phyloP scores from a whole-genome alignment of 2,329 filamentous ascomycete species.

The Aaosphaeria arxii region DNA sequence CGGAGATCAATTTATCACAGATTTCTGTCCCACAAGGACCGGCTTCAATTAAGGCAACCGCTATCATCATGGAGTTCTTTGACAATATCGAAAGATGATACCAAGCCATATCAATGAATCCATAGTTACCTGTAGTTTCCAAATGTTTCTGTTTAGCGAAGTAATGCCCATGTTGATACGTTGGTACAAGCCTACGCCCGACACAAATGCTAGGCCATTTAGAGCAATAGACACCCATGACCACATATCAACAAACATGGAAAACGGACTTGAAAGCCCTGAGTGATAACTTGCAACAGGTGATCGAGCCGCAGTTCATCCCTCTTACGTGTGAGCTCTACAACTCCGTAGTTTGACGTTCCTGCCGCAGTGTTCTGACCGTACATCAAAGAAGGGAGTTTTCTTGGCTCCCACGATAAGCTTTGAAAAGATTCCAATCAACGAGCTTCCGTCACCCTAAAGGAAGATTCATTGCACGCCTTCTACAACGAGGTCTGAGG shows the following conservation, averaged over 20 bases:
- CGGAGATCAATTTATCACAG: conserved; percentile 45
- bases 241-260: too few species aligned
- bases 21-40: conserved; percentile 39
- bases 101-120: background rate
- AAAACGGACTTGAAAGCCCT: too few species aligned
- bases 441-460: too few species aligned
- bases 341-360: too few species aligned
- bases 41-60: conserved; percentile 44
- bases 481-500: background rate
- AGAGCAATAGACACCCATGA: too few species aligned
- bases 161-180: background rate
- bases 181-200: background rate
- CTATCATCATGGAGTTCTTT: conserved; percentile 48
- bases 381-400: too few species aligned
- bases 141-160: background rate
- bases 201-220: background rate
- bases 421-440: too few species aligned
- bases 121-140: background rate
- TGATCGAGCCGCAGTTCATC: too few species aligned
- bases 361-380: too few species aligned
- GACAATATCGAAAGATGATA: conserved; percentile 22
- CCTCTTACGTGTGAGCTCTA: too few species aligned
- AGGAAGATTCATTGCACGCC: background rate
- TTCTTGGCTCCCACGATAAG: too few species aligned
- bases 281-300: too few species aligned